Evolutionary conservation across 2,329 filamentous ascomycete genomes (phyloP).

Genomic region (Rosellinia necatrix): DNA sequence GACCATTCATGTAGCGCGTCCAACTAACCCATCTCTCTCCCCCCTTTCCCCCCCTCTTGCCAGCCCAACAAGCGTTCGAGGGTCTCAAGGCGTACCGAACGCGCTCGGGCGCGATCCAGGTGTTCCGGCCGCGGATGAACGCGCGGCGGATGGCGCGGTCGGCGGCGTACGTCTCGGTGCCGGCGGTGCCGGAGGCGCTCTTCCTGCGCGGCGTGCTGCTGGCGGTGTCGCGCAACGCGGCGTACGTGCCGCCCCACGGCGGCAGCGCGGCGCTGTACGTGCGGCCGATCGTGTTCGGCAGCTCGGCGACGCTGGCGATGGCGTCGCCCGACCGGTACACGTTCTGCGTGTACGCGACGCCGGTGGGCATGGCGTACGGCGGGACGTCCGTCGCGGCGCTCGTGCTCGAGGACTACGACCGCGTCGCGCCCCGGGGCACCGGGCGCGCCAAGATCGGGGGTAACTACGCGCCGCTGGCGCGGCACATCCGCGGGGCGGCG

Average conservation of each 20-base stretch:
- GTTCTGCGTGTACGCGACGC: background rate
- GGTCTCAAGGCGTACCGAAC: conserved; percentile 2
- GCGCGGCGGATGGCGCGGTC: background rate
- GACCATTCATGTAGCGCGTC: no score
- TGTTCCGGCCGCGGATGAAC: conserved; percentile 1
- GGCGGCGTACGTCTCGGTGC: background rate
- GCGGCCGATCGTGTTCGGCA: background rate
- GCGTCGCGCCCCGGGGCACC: background rate
- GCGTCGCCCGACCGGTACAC: background rate
- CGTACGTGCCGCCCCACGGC: background rate
- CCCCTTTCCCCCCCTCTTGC: no score
- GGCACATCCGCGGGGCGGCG: background rate
- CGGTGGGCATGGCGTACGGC: background rate
- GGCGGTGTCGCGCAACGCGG: background rate
- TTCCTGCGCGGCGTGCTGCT: background rate
- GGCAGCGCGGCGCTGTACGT: background rate
- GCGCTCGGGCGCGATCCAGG: background rate
- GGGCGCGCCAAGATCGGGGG: conserved; percentile 1
- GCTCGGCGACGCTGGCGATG: background rate
- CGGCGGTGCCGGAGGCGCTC: background rate
- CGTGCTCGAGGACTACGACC: background rate
- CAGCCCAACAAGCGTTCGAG: conserved; percentile 3
- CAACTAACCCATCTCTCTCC: no score
- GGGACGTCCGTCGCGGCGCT: background rate
- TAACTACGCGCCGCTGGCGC: conserved; percentile 7